Evolutionary conservation across 495 filamentous ascomycete species (phyloP).

Genomic region (Penicillium canescens): DNA sequence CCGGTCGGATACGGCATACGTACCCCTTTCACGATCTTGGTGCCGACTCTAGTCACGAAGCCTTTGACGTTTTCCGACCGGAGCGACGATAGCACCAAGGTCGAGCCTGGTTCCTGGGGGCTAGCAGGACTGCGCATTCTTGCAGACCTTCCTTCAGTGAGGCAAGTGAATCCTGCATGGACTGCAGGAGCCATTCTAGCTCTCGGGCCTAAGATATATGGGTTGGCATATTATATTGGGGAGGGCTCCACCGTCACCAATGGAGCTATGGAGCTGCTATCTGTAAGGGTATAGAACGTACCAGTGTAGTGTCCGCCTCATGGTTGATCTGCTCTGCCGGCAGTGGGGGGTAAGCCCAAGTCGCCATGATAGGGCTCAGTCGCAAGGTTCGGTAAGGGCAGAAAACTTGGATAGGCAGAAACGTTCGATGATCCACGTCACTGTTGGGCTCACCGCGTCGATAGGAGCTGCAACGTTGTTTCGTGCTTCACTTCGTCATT

Average conservation of each 20-base stretch:
- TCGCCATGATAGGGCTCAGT: conserved; percentile 57
- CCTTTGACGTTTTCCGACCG: conserved; percentile 91
- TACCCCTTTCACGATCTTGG: conserved; percentile 74
- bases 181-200: conserved; percentile 81
- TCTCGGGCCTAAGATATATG: conserved; percentile 61
- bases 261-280: not conserved
- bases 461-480: conserved; percentile 24
- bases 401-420: conserved; percentile 12
- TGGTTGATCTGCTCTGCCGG: conserved; percentile 60
- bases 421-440: conserved; percentile 24
- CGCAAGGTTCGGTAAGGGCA: conserved; percentile 10
- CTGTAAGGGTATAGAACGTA: conserved; percentile 37
- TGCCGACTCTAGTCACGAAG: conserved; percentile 79
- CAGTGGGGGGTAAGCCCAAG: conserved; percentile 75
- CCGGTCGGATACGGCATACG: conserved; percentile 22
- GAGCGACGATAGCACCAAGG: conserved; percentile 82
- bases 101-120: conserved; percentile 77
- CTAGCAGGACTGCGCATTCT: conserved; percentile 82
- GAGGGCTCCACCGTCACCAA: conserved; percentile 25
- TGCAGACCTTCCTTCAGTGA: conserved; percentile 81
- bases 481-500: conserved; percentile 36
- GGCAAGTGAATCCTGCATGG: conserved; percentile 73
- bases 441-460: conserved; percentile 9
- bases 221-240: conserved; percentile 13
- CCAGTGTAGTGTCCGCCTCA: conserved; percentile 67